A percentile compares a stretch with the other conserved stretches of the same genome.
Conservation (phyloP, 768 basidiomycete species). For the Lyophyllum atratum region DNA sequence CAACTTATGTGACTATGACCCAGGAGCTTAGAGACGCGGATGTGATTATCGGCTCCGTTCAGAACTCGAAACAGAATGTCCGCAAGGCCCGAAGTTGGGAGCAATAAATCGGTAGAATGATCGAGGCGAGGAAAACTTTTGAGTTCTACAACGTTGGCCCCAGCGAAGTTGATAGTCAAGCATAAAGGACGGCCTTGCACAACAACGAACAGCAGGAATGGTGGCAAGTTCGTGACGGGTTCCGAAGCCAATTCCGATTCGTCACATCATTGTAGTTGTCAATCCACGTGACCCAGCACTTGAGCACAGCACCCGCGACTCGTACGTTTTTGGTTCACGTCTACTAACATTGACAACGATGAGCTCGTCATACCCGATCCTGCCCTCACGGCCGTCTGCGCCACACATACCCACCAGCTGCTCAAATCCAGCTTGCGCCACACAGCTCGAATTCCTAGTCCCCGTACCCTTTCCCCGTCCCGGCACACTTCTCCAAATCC, state of each 20-base stretch:
- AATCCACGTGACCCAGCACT: conserved; percentile 11
- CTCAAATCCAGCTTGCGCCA: conserved; percentile 47
- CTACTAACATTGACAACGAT: conserved; percentile 26
- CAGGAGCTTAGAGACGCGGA: no score
- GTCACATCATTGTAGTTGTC: background rate
- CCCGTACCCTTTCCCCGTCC: conserved; percentile 59
- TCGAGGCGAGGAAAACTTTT: no score
- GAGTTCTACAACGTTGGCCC: no score
- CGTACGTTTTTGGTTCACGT: background rate
- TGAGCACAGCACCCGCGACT: background rate
- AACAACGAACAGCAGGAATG: no score
- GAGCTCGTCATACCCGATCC: conserved; percentile 47
- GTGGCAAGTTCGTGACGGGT: no score
- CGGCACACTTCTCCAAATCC: conserved; percentile 61
- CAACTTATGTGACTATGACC: no score
- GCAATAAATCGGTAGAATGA: no score
- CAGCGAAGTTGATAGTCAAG: no score
- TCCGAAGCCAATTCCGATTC: background rate
- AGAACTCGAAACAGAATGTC: no score
- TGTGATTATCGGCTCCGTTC: no score
- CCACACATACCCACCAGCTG: conserved; percentile 72
- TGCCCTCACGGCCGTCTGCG: conserved; percentile 65
- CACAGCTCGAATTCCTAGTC: conserved; percentile 66
- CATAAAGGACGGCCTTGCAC: no score
- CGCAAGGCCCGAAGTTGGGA: no score